Base-by-base conservation (phyloP, 768 basidiomycete species). In the Trametes sanguinea region DNA sequence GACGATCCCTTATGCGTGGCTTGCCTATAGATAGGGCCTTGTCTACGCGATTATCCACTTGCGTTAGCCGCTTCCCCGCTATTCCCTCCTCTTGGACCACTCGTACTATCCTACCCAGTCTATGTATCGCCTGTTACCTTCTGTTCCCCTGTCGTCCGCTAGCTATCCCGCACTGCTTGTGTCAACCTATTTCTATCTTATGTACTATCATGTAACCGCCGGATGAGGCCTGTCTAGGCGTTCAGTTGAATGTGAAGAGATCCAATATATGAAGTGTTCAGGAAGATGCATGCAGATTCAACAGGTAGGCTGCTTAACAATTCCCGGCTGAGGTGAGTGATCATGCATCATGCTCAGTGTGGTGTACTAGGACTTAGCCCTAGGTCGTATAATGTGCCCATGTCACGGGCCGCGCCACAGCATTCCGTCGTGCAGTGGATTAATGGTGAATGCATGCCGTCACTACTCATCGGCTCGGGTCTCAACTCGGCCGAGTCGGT, bases 151-250 rank as follows among this genome's bases (percentile, higher is more conserved):
- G 48, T 33, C 17, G 27, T 37, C 45, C 42, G 29, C 53, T 43
- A 43, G 53, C 53, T 44, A 14, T 54, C 53, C 17, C 53, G 42
- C 53, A 54, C 32, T 44, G 53, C 53, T 54, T 54, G 48, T 32
- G 48, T 50, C 27, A 30, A 22, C 32, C 17, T n/a, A 22, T 22
- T 22, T 54, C 32, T 47, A 57, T 50, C 35, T 57, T 57, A 57
- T 50, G 56, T 57, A 57, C 3, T 50, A 54, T 33, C n/a, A n/a
- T 54, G 42, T 54, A 55, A 45, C 27, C 4, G 14, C 27, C 42
- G 14, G 42, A 8, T n/a, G 5, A n/a, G 14, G 5, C 8, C 13
- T 43, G 10, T 43, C n/a, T 14, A 9, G n/a, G 10, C 14, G 9
- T n/a, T 5, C 14, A 4, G 14, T 14, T 16, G 30, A 30, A 32